phyloP scores from a whole-genome alignment of 1,139 yeast genomes.

The Meyerozyma athensensis region DNA sequence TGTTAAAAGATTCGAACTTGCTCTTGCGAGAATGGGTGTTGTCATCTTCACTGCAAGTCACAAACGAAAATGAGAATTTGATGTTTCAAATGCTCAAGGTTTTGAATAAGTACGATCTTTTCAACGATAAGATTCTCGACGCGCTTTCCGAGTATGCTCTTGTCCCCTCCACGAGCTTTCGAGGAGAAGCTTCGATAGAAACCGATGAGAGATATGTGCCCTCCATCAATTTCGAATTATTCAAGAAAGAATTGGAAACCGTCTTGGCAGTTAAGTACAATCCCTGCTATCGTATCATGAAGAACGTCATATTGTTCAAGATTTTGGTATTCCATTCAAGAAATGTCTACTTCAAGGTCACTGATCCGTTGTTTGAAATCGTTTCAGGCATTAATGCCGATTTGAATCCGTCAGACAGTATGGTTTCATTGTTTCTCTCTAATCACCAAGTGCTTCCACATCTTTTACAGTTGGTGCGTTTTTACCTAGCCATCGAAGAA shows the following conservation, averaged over 20 bases:
- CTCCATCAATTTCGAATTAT: background rate
- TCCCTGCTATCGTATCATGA: constrained; percentile 17
- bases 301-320: constrained; percentile 27
- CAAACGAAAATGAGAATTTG: background rate
- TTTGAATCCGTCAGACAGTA: constrained; percentile 19
- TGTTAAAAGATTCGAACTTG: constrained; percentile 1
- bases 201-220: constrained; percentile 1
- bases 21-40: constrained; percentile 2
- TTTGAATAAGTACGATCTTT: background rate
- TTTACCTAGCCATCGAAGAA: constrained; percentile 19
- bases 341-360: constrained; percentile 12
- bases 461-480: constrained; percentile 29
- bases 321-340: constrained; percentile 26
- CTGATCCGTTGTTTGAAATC: constrained; percentile 19
- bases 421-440: constrained; percentile 27
- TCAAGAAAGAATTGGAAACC: constrained; percentile 1
- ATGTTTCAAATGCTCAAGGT: constrained; percentile 1
- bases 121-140: constrained; percentile 1
- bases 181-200: background rate
- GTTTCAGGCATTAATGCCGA: constrained; percentile 19
- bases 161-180: constrained; percentile 1
- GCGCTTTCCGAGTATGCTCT: background rate
- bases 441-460: constrained; percentile 35
- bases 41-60: background rate
- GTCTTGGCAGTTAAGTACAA: constrained; percentile 4